Percentiles rank a stretch among this genome's conserved stretches.
phyloP scores from a whole-genome alignment of 176 grass and related monocot genomes.

The Leersia perrieri region DNA sequence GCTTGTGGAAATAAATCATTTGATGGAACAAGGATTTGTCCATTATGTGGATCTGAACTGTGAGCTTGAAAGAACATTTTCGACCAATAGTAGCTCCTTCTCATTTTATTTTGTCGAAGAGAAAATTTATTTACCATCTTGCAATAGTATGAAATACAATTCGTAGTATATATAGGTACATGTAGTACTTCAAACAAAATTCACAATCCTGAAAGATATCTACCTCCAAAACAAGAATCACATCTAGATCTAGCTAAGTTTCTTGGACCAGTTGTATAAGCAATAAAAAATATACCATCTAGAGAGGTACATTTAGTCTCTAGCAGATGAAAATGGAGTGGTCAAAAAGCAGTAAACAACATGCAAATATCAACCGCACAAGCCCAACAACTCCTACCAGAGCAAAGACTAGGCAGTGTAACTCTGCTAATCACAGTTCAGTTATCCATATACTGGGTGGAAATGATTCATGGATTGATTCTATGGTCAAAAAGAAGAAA shows the following conservation, averaged over 20 bases:
- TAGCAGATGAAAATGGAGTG: not conserved
- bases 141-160: not conserved
- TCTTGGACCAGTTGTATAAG: conserved; percentile 13
- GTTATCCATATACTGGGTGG: not conserved
- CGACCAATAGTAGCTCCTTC: not conserved
- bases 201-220: not conserved
- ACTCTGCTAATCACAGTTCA: not conserved
- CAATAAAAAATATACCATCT: conserved; percentile 21
- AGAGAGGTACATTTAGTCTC: not conserved
- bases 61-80: not conserved
- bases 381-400: conserved; percentile 34
- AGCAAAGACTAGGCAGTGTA: not conserved
- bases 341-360: not conserved
- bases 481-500: conserved; percentile 46
- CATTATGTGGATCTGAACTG: not conserved
- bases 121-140: not conserved
- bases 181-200: not conserved
- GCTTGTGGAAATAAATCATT: conserved; percentile 2
- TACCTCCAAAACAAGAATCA: not conserved
- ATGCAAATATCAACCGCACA: conserved; percentile 1
- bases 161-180: not conserved
- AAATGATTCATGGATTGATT: conserved; percentile 25
- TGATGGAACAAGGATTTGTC: conserved; percentile 9
- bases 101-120: not conserved
- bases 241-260: not conserved